phyloP scores from a whole-genome alignment of 495 filamentous ascomycete species.

The Hyaloscypha hepaticicola region DNA sequence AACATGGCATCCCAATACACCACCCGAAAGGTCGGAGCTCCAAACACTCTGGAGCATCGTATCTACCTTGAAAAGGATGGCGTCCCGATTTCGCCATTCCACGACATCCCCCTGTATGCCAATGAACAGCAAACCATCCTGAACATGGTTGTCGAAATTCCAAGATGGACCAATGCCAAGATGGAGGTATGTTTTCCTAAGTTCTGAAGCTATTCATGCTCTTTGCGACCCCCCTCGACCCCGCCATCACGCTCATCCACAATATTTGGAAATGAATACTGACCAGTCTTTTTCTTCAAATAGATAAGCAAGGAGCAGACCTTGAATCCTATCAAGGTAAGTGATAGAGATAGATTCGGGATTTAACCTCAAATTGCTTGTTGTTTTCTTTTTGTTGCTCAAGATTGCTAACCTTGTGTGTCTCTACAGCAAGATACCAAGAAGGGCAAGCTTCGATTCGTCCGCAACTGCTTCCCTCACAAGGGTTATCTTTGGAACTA shows the following conservation, averaged over 20 bases:
- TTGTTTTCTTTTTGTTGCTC: too few relatives aligned
- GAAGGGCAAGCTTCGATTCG: constrained; percentile 93
- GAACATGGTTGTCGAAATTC: constrained; percentile 99
- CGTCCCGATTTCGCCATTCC: constrained; percentile 88
- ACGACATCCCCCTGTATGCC: constrained; percentile 97
- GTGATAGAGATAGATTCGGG: not conserved
- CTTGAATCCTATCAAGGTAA: constrained; percentile 24
- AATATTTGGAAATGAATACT: constrained; percentile 3
- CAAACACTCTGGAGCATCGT: constrained; percentile 94
- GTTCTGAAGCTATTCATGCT: not conserved
- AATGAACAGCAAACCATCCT: constrained; percentile 89
- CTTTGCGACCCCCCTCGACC: not conserved
- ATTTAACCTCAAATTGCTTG: not conserved
- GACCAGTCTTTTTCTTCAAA: not conserved
- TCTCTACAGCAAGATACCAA: constrained; percentile 86
- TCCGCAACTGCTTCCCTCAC: constrained; percentile 99
- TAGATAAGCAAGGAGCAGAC: constrained; percentile 31
- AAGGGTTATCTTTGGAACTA: constrained; percentile 99
- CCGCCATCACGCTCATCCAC: not conserved
- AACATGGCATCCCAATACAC: constrained; percentile 60
- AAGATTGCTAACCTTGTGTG: not conserved
- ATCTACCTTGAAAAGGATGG: constrained; percentile 98
- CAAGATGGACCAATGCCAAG: constrained; percentile 99
- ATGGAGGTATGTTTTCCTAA: constrained; percentile 68
- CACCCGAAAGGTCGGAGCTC: constrained; percentile 80